Conservation (phyloP, 2,329 filamentous ascomycete genomes). For the Annulohypoxylon truncatum region DNA sequence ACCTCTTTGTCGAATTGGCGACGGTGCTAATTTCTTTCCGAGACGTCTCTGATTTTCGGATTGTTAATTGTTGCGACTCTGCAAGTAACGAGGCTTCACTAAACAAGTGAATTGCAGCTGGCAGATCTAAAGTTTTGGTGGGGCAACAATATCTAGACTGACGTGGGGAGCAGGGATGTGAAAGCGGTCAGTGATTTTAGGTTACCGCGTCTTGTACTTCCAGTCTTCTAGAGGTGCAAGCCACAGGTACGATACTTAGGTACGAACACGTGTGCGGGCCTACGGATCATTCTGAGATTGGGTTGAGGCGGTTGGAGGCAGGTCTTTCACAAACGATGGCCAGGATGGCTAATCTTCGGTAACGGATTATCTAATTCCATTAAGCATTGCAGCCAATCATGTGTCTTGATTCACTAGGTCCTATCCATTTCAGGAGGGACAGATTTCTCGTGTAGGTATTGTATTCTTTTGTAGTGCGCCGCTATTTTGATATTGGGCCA, state of each 20-base stretch:
- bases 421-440: conserved; percentile 46
- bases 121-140: conserved; percentile 35
- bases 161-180: conserved; percentile 33
- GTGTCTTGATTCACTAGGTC: conserved; percentile 8
- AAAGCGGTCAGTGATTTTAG: conserved; percentile 18
- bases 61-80: conserved; percentile 17
- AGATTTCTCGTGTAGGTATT: conserved; percentile 45
- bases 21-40: neutral
- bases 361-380: conserved; percentile 32
- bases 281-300: neutral
- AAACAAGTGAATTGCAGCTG: neutral
- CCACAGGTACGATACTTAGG: conserved; percentile 1
- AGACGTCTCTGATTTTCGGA: neutral
- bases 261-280: neutral
- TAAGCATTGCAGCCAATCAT: conserved; percentile 22
- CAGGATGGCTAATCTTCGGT: conserved; percentile 34
- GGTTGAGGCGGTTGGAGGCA: conserved; percentile 13
- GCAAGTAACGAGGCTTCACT: conserved; percentile 23
- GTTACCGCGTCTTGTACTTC: neutral
- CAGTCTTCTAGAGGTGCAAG: neutral
- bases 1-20: neutral
- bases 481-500: conserved; percentile 37
- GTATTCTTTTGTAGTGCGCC: conserved; percentile 1
- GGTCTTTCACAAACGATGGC: neutral
- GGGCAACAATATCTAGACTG: conserved; percentile 25